A percentile compares a stretch with the other conserved stretches of the same genome.
These are phyloP conservation scores for Paraurostyla sp. DNA, from an alignment of 73 alveolate genomes.

Conservation along the genomic window DNA sequence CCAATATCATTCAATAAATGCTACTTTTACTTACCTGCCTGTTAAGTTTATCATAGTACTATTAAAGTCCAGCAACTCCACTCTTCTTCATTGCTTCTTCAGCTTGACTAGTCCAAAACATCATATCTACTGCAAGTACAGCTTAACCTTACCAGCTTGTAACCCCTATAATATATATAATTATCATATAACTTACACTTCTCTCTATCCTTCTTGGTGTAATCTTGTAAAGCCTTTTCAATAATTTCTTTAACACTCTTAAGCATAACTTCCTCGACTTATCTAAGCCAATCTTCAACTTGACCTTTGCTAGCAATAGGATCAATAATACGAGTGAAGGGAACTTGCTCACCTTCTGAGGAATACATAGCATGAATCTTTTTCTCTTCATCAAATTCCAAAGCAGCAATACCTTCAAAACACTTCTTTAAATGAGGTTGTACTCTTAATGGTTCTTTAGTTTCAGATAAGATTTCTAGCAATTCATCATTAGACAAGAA, in stretches of 20 bases:
- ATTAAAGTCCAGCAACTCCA: conserved; percentile 93
- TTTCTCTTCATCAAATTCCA: conserved; percentile 95
- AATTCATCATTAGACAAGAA: conserved; percentile 98
- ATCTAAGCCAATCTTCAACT: conserved; percentile 99
- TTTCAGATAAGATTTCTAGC: conserved; percentile 97
- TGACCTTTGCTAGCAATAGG: conserved; percentile 97
- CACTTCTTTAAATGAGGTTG: conserved; percentile 99
- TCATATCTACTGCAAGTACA: conserved; percentile 94
- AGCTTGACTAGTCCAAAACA: conserved; percentile 97
- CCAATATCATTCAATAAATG: background rate
- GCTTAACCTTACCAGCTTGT: conserved; percentile 96
- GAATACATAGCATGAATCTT: conserved; percentile 98
- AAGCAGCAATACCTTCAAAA: conserved; percentile 97
- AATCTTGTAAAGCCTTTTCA: conserved; percentile 92
- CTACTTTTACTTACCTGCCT: conserved; percentile 58
- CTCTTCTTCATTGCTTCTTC: conserved; percentile 92
- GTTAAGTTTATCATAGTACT: conserved; percentile 83
- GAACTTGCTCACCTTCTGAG: conserved; percentile 97
- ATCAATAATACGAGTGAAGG: conserved; percentile 94
- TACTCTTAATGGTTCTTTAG: conserved; percentile 98
- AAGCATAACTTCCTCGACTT: conserved; percentile 97
- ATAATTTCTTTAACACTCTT: conserved; percentile 90
- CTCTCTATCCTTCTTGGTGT: conserved; percentile 86
- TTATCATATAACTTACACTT: conserved; percentile 79
- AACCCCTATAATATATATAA: conserved; percentile 90